Base-by-base conservation (phyloP, 2,329 filamentous ascomycete species). In the Trichoderma cornu-damae region DNA sequence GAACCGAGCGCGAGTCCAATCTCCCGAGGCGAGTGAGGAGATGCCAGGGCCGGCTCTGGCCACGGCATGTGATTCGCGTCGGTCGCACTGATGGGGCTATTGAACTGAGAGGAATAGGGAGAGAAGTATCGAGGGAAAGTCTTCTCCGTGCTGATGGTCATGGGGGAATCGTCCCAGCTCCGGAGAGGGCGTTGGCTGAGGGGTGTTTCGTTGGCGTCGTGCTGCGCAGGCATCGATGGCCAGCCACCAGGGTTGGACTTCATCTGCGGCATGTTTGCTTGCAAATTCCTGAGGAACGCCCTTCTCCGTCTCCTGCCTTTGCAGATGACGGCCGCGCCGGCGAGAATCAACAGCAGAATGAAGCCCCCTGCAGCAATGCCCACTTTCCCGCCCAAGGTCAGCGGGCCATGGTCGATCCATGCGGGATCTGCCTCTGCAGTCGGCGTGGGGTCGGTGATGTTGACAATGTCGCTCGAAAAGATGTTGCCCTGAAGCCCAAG, bases 81-180 rank as follows among this genome's bases (percentile, higher is more conserved):
- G 1, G 68, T 69, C 0, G 71, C 77, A 53, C 74, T 80, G 59
- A 82, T 73, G 0, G 83, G 83, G 63, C 81, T 84, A 67, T 74
- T 82, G 69, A 78, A 85, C 59, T 83, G 79, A 38, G 81, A 83
- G 18, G 74, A 76, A 65, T 85, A 86, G 0, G 83, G 83, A 3
- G 81, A 84, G 61, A 83, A 77, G 68, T 84, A 82, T 6, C 73
- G 75, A 1, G 73, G 70, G 61, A 73, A 75, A 0, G 64, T 59
- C 59, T 69, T 70, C 44, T 77, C 74, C 1, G 73, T 73, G 42
- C 66, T 67, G 2, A 71, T 73, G 44, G 76, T 80, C 57, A 77
- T 62, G 0, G 76, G 82, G 24, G 77, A 82, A 81, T 81, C 79
- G n/a, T 62, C 56, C 49, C 58, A 60, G 34, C 54, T 58, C 7